A percentile compares a stretch with the other conserved stretches of the same genome.
These are phyloP conservation scores for Ophiosphaerella korrae DNA, from an alignment of 2,329 filamentous ascomycete genomes.

Conservation along the genomic window DNA sequence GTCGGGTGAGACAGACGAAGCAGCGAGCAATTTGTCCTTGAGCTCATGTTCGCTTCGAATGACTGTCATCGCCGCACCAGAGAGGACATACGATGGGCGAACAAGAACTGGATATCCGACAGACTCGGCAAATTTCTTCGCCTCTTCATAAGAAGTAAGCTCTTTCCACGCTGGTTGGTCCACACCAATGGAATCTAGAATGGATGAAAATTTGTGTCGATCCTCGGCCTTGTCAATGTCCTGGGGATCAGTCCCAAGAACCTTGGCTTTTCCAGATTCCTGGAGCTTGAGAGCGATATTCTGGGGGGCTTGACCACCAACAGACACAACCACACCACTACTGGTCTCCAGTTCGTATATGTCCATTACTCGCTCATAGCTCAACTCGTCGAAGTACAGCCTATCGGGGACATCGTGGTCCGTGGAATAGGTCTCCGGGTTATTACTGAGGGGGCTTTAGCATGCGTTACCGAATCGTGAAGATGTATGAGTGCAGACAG, in stretches of 20 bases:
- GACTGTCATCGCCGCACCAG: slow-evolving; percentile 97
- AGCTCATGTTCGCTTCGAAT: slow-evolving; percentile 87
- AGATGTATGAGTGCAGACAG: too few species aligned
- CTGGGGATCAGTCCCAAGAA: slow-evolving; percentile 88
- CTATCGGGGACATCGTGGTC: slow-evolving; percentile 90
- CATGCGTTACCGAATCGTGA: not conserved
- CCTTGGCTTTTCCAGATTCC: slow-evolving; percentile 84
- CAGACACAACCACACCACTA: slow-evolving; percentile 88
- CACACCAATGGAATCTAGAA: slow-evolving; percentile 93
- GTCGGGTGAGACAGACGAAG: slow-evolving; percentile 88
- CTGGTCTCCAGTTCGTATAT: slow-evolving; percentile 93
- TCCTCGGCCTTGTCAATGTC: slow-evolving; percentile 99
- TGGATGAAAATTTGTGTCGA: slow-evolving; percentile 96
- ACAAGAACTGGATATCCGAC: slow-evolving; percentile 96
- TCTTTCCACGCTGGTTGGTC: slow-evolving; percentile 99
- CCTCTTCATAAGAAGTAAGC: slow-evolving; percentile 84
- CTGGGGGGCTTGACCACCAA: slow-evolving; percentile 94
- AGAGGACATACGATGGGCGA: slow-evolving; percentile 92
- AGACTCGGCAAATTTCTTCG: slow-evolving; percentile 81
- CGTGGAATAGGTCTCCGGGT: slow-evolving; percentile 76
- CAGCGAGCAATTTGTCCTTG: slow-evolving; percentile 91
- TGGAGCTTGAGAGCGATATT: slow-evolving; percentile 96
- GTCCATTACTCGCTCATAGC: slow-evolving; percentile 97
- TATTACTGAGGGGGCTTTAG: slow-evolving; percentile 54
- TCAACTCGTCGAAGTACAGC: slow-evolving; percentile 95